Evolutionary conservation across 768 basidiomycete species (phyloP).

Genomic region (Leccinum imitatum): DNA sequence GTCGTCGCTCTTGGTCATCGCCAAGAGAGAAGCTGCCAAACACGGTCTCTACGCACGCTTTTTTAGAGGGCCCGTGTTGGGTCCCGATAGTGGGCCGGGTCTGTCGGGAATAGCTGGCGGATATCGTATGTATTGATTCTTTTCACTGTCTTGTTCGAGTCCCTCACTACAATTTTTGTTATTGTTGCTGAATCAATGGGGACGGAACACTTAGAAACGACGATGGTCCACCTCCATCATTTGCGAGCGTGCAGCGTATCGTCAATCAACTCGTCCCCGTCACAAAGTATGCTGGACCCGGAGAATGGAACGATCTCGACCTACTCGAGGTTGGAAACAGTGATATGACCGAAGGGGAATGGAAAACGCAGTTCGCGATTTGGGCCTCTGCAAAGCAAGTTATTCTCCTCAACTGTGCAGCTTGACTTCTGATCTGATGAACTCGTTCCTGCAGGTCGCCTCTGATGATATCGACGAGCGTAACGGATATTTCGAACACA

Average conservation of each 20-base stretch:
- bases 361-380: slow-evolving; percentile 13
- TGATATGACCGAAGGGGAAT: slow-evolving; percentile 34
- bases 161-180: background rate
- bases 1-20: slow-evolving; percentile 51
- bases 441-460: slow-evolving; percentile 8
- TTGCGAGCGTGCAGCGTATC: slow-evolving; percentile 14
- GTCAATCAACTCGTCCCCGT: slow-evolving; percentile 40
- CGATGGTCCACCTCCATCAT: slow-evolving; percentile 12
- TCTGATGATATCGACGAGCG: slow-evolving; percentile 11
- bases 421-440: background rate
- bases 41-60: slow-evolving; percentile 77
- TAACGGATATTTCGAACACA: background rate
- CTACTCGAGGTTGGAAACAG: slow-evolving; percentile 53
- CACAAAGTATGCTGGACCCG: slow-evolving; percentile 46
- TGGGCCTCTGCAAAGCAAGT: slow-evolving; percentile 16
- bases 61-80: slow-evolving; percentile 72
- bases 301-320: slow-evolving; percentile 52
- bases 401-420: background rate
- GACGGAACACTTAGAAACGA: slow-evolving; percentile 3
- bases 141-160: background rate
- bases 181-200: background rate
- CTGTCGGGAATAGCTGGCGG: slow-evolving; percentile 51
- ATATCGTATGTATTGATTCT: slow-evolving; percentile 37
- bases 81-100: slow-evolving; percentile 43
- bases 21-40: slow-evolving; percentile 79